Conservation (phyloP, 345 rosid species). For the Clarkia xantiana region DNA sequence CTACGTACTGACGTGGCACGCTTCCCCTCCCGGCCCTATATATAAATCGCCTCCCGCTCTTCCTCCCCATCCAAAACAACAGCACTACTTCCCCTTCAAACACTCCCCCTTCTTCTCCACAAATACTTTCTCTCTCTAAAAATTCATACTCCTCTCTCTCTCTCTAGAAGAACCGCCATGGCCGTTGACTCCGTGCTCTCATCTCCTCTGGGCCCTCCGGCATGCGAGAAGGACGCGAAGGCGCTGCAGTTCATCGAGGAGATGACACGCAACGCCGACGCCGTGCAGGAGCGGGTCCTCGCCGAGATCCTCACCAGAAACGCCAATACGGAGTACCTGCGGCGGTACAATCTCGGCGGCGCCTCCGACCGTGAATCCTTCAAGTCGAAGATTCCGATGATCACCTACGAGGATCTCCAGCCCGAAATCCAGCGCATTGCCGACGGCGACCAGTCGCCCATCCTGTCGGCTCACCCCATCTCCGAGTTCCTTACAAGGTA, state of each 20-base stretch:
- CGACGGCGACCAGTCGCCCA: conserved; percentile 74
- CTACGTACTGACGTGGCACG: conserved; percentile 33
- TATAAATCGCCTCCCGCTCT: conserved; percentile 22
- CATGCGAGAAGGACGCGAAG: conserved; percentile 60
- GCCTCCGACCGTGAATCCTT: conserved; percentile 56
- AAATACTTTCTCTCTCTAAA: conserved; percentile 4
- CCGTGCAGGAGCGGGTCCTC: conserved; percentile 45
- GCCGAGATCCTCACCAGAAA: conserved; percentile 57
- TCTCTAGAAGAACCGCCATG: conserved; percentile 17
- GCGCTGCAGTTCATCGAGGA: conserved; percentile 68
- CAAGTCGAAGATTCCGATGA: conserved; percentile 53
- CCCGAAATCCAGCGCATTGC: conserved; percentile 91
- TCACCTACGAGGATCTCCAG: conserved; percentile 75
- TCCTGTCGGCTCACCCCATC: conserved; percentile 70
- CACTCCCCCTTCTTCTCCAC: conserved; percentile 5
- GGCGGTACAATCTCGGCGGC: conserved; percentile 33
- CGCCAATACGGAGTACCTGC: conserved; percentile 56
- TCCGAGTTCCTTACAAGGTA: conserved; percentile 96
- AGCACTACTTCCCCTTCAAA: conserved; percentile 2
- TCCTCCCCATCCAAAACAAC: conserved; percentile 6
- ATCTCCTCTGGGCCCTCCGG: conserved; percentile 62
- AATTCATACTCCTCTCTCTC: background rate
- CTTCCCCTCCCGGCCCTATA: conserved; percentile 13
- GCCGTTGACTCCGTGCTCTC: conserved; percentile 51
- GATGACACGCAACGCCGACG: conserved; percentile 49